Base-by-base conservation (phyloP, 129 eudicot genomes). In the Lonicera japonica region DNA sequence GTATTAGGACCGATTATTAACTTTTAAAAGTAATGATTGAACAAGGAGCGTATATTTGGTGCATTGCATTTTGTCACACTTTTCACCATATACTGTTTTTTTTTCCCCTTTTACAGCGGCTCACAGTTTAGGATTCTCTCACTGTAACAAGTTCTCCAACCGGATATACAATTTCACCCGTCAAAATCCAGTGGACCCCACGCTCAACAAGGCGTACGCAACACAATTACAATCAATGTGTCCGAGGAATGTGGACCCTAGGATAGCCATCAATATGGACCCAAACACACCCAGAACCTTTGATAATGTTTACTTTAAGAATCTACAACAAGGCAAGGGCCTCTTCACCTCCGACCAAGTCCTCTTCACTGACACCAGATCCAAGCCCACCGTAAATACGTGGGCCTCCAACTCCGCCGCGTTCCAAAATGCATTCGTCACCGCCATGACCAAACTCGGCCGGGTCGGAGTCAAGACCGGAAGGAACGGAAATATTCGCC, bases 101-200 rank as follows among this genome's bases (percentile, higher is more conserved):
- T 51, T 52, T 71, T 43, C 1, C 16, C 50, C 8, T 43, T 43
- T 41, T 71, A 67, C 79, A 90, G 97, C 79, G 38, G 85, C 88
- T 18, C 99, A 92, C 73, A 84, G 83, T 2, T 66, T 92, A 11
- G 98, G 98, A 64, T 92, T 92, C 66, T 82, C 98, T 7, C 98
- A 92, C 69, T 92, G 98, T 65, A 18, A 59, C 79, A 73, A 76
- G 56, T 92, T 92, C 55, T 23, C 95, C 9, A 87, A 80, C 70
- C 79, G 98, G 74, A 79, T 87, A 40, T 80, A 82, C 88, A 86
- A 80, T 38, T 87, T 82, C 78, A 80, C 77, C 75, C 53, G 21
- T 23, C 58, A 53, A 21, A 79, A 74, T 34, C 73, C 84, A 16
- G 78, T 87, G 3, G 96, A 92, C 73, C 98, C 98, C 48, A 84